Evolutionary conservation across 495 filamentous ascomycete species (phyloP).

Genomic region (Penicillium canariense): DNA sequence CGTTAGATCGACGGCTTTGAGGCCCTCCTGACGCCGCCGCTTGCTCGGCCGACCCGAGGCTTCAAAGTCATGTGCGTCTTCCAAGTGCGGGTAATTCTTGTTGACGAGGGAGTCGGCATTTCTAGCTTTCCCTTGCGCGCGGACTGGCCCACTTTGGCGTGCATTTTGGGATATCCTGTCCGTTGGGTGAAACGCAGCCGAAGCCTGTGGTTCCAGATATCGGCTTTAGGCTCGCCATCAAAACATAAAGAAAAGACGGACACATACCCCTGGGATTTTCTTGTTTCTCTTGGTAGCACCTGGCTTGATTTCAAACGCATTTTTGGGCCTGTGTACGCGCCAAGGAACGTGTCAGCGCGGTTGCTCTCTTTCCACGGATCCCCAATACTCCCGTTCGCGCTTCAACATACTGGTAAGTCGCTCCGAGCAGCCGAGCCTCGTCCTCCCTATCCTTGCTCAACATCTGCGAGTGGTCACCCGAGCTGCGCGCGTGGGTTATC

Average conservation of each 20-base stretch:
- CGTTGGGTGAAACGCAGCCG: conserved; percentile 24
- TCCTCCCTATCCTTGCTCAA: conserved; percentile 18
- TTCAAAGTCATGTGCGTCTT: conserved; percentile 14
- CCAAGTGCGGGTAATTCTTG: conserved; percentile 4
- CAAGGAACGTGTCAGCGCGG: background rate
- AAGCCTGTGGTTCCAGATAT: conserved; percentile 8
- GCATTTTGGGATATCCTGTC: conserved; percentile 32
- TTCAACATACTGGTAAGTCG: conserved; percentile 14
- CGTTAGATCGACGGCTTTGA: conserved; percentile 8
- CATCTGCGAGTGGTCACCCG: conserved; percentile 21
- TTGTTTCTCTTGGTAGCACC: conserved; percentile 14
- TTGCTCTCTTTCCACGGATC: background rate
- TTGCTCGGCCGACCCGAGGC: conserved; percentile 29
- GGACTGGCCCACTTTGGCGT: conserved; percentile 41
- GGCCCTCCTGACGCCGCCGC: conserved; percentile 28
- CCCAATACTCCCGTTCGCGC: background rate
- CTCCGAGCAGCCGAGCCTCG: conserved; percentile 27
- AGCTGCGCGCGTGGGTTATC: conserved; percentile 10
- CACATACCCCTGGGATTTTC: conserved; percentile 21
- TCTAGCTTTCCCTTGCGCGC: conserved; percentile 26
- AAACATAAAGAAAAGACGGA: background rate
- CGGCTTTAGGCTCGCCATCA: background rate
- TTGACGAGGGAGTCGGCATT: background rate
- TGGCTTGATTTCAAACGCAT: conserved; percentile 18
- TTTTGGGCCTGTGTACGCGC: conserved; percentile 8